Conservation (phyloP, 2,329 filamentous ascomycete genomes). For the Metarhizium brunneum region DNA sequence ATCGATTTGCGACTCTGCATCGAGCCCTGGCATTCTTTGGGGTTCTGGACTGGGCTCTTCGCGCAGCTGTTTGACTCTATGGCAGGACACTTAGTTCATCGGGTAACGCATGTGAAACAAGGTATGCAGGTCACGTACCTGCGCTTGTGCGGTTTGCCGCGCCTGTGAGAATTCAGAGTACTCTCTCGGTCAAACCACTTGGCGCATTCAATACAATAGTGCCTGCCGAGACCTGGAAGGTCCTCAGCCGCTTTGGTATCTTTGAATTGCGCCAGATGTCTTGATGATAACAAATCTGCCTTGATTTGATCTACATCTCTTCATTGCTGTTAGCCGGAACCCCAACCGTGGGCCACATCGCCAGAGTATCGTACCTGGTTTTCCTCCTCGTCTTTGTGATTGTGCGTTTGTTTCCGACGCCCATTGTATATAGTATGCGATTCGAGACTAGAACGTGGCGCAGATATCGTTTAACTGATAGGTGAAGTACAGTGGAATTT, state of each 20-base stretch:
- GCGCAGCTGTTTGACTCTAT: slow-evolving; percentile 68
- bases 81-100: neutral
- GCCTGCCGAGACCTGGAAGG: slow-evolving; percentile 73
- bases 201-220: slow-evolving; percentile 87
- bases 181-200: slow-evolving; percentile 90
- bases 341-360: neutral
- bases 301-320: slow-evolving; percentile 93
- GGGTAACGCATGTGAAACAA: neutral
- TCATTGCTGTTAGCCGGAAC: neutral
- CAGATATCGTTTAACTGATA: neutral
- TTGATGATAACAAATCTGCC: slow-evolving; percentile 67
- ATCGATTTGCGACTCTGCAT: slow-evolving; percentile 61
- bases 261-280: slow-evolving; percentile 73
- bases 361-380: slow-evolving; percentile 43
- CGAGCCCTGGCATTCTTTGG: slow-evolving; percentile 78
- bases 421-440: slow-evolving; percentile 39
- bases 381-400: slow-evolving; percentile 66
- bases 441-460: neutral
- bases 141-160: slow-evolving; percentile 90
- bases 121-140: slow-evolving; percentile 35
- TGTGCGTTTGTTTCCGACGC: slow-evolving; percentile 55
- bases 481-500: neutral
- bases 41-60: slow-evolving; percentile 83
- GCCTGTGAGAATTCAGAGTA: slow-evolving; percentile 66
- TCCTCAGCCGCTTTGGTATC: slow-evolving; percentile 75